Evolutionary conservation across 768 basidiomycete species (phyloP).

Genomic region (Auricularia sp.): DNA sequence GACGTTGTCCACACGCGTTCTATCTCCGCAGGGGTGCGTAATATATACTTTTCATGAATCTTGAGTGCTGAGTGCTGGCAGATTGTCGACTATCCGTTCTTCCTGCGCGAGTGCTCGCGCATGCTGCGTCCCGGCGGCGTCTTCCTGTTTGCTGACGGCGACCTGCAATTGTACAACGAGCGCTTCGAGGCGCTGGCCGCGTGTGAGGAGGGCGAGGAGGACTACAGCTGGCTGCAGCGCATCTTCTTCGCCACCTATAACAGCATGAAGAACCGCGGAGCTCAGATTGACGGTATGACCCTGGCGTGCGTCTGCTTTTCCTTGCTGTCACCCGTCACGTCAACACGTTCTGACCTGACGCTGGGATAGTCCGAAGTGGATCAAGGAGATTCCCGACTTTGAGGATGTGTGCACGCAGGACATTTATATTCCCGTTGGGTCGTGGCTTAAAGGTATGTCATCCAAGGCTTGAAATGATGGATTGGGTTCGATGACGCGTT

Average conservation of each 20-base stretch:
- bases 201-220: constrained; percentile 14
- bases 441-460: constrained; percentile 21
- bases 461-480: not conserved
- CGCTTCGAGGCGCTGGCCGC: constrained; percentile 17
- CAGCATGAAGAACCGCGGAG: constrained; percentile 22
- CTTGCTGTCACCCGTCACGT: not conserved
- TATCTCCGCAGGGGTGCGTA: constrained; percentile 19
- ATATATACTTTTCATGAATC: not conserved
- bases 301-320: not conserved
- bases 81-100: constrained; percentile 22
- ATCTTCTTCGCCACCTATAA: constrained; percentile 25
- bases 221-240: constrained; percentile 17
- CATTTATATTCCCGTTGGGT: constrained; percentile 24
- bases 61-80: constrained; percentile 3
- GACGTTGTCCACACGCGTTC: constrained; percentile 25
- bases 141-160: constrained; percentile 22
- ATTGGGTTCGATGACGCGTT: not conserved
- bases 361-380: constrained; percentile 12
- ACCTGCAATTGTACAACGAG: constrained; percentile 25
- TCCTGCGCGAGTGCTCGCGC: constrained; percentile 19
- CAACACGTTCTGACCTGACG: constrained; percentile 16
- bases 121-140: constrained; percentile 23
- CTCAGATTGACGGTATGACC: not conserved
- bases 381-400: constrained; percentile 7
- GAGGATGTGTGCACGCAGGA: constrained; percentile 23